Conservation (phyloP, 2,329 filamentous ascomycete genomes). For the Sordariomycetes sp. region DNA sequence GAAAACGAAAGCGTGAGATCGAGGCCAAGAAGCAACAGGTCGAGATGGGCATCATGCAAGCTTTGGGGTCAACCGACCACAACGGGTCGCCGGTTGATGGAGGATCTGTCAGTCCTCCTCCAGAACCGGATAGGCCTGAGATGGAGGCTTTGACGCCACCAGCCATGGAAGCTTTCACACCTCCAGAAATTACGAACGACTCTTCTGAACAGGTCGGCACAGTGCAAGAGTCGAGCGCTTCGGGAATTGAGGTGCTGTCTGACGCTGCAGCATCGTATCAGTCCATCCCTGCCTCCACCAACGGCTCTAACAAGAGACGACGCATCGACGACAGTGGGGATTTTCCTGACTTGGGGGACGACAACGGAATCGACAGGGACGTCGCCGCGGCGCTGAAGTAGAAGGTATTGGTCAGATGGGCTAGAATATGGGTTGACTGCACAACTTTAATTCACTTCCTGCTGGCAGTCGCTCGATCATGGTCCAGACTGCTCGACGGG, state of each 20-base stretch:
- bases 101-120: slow-evolving; percentile 32
- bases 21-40: slow-evolving; percentile 82
- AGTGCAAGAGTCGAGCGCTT: not conserved
- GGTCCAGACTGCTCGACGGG: no score
- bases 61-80: slow-evolving; percentile 55
- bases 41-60: slow-evolving; percentile 83
- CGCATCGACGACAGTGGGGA: slow-evolving; percentile 42
- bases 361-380: slow-evolving; percentile 47
- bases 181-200: no score
- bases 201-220: not conserved
- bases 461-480: no score
- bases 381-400: slow-evolving; percentile 46
- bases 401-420: not conserved
- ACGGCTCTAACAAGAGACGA: slow-evolving; percentile 47
- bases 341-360: slow-evolving; percentile 43
- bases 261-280: slow-evolving; percentile 34
- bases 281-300: slow-evolving; percentile 37
- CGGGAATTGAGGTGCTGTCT: slow-evolving; percentile 12
- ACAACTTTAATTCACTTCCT: no score
- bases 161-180: slow-evolving; percentile 32
- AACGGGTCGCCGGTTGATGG: slow-evolving; percentile 35
- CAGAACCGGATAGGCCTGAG: slow-evolving; percentile 65
- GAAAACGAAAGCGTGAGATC: slow-evolving; percentile 53
- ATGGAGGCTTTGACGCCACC: slow-evolving; percentile 85
- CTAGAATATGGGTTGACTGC: no score